Percentiles rank a stretch among this genome's conserved stretches.
Conservation (phyloP, 495 filamentous ascomycete genomes). For the Daldinia caldariorum region DNA sequence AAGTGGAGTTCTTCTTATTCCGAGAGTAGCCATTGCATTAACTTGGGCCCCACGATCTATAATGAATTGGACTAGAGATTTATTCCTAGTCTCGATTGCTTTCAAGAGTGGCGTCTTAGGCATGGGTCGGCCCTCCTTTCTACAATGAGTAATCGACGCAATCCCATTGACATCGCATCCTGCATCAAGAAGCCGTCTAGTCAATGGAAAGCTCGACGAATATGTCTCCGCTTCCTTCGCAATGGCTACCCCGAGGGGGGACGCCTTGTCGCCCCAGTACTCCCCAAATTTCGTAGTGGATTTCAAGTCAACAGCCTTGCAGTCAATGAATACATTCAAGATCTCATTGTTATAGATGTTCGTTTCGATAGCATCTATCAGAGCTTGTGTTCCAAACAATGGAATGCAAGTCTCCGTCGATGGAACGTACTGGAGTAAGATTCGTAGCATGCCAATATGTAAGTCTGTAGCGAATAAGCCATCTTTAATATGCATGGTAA, state of each 20-base stretch:
- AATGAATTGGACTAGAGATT: slow-evolving; percentile 45
- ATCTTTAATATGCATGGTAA: background rate
- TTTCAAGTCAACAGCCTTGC: background rate
- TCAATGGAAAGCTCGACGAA: background rate
- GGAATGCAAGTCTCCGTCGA: background rate
- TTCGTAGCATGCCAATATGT: background rate
- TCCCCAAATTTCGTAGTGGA: background rate
- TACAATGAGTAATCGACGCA: background rate
- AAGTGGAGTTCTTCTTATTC: slow-evolving; percentile 38
- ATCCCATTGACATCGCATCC: background rate
- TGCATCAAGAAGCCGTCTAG: background rate
- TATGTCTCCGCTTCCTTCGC: background rate
- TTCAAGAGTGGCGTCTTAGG: slow-evolving; percentile 18
- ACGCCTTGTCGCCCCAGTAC: background rate
- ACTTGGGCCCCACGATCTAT: slow-evolving; percentile 48
- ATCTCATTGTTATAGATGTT: background rate
- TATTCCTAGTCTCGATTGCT: slow-evolving; percentile 24
- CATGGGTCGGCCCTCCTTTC: background rate
- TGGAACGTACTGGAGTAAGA: background rate
- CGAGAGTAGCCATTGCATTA: slow-evolving; percentile 21
- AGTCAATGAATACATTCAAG: background rate
- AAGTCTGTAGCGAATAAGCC: background rate
- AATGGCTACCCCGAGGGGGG: background rate
- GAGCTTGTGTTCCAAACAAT: background rate
- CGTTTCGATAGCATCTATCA: background rate